Percentiles rank a stretch among this genome's conserved stretches.
These are phyloP conservation scores for Cutaneotrichosporon dermatis DNA, from an alignment of 1,284 basidiomycete genomes.

Conservation along the genomic window DNA sequence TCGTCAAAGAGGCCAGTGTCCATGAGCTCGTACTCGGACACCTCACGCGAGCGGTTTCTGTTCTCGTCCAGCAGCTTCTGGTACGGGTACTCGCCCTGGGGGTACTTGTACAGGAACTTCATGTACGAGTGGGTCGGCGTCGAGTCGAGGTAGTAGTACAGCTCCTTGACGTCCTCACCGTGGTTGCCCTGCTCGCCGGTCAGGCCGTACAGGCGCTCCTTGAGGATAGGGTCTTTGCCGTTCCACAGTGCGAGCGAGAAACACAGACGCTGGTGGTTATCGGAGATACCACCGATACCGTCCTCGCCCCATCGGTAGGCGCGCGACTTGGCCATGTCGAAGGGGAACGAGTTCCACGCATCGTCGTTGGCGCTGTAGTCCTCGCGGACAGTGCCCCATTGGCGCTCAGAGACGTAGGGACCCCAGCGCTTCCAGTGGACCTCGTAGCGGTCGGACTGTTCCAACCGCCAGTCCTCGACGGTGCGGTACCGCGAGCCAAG, in stretches of 20 bases:
- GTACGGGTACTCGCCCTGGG: conserved; percentile 86
- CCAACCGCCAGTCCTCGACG: conserved; percentile 53
- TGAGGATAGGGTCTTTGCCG: conserved; percentile 86
- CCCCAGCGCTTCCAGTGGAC: conserved; percentile 98
- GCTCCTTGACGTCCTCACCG: conserved; percentile 96
- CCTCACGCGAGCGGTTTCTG: conserved; percentile 73
- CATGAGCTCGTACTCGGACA: conserved; percentile 85
- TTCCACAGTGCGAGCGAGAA: conserved; percentile 93
- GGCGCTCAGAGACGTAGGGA: conserved; percentile 91
- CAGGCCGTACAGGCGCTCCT: conserved; percentile 89
- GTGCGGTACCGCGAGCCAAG: conserved; percentile 45
- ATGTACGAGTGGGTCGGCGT: conserved; percentile 99
- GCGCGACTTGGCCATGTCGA: conserved; percentile 87
- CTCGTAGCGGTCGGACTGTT: conserved; percentile 62
- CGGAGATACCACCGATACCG: conserved; percentile 91
- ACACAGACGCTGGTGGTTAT: conserved; percentile 92
- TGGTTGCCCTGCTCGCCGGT: conserved; percentile 96
- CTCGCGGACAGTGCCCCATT: conserved; percentile 98
- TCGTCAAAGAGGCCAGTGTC: conserved; percentile 90
- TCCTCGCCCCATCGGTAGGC: conserved; percentile 99
- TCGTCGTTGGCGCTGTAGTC: conserved; percentile 96
- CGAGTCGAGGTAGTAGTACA: conserved; percentile 97
- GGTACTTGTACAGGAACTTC: conserved; percentile 99
- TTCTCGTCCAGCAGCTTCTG: conserved; percentile 87
- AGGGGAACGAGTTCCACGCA: conserved; percentile 96